Base-by-base conservation (phyloP, 2,329 filamentous ascomycete genomes). In the Paraphoma sp. region DNA sequence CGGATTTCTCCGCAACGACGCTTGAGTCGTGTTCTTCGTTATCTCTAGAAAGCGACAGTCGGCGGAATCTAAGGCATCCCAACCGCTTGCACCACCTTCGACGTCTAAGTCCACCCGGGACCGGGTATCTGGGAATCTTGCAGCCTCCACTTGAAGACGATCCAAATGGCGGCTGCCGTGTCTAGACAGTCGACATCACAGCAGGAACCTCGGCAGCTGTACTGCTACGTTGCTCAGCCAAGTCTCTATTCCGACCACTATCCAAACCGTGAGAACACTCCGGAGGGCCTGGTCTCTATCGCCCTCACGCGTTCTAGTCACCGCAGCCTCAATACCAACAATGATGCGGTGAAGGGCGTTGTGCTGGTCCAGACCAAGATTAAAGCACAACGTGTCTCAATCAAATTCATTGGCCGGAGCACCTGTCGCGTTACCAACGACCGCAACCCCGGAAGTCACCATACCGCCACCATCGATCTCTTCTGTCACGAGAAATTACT, bases 211-310 rank as follows among this genome's bases (percentile, higher is more conserved):
- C 64, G 60, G 44, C 58, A 59, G 10, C 52, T 67, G 2, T 67
- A 64, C 23, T 62, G 57, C 31, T 64, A 61, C 40, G 51, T 67
- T 6, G 48, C 48, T 6, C 62, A 60, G 45, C 60, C 62, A 23
- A 56, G 60, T 9, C 52, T 67, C 9, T 67, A 67, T 33, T 55
- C 51, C 47, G 62, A 67, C 44, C 60, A 65, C 33, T 63, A 67
- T 28, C 60, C 62, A 8, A 57, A 61, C 28, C 55, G 55, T 11
- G 49, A 59, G 47, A 67, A 67, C 7, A 65, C 45, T 10, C 60
- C 60, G 16, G 54, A 56, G 16, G 63, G 64, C 5, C 48, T 60
- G 1, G 55, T 67, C 1, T 65, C 60, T 1, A 64, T 65, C 16
- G 60, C 62, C 6, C 60, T 65, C 36, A 59, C 62, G 6, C 51